Evolutionary conservation across 2,329 filamentous ascomycete species (phyloP).

Genomic region (Pezicula neosporulosa): DNA sequence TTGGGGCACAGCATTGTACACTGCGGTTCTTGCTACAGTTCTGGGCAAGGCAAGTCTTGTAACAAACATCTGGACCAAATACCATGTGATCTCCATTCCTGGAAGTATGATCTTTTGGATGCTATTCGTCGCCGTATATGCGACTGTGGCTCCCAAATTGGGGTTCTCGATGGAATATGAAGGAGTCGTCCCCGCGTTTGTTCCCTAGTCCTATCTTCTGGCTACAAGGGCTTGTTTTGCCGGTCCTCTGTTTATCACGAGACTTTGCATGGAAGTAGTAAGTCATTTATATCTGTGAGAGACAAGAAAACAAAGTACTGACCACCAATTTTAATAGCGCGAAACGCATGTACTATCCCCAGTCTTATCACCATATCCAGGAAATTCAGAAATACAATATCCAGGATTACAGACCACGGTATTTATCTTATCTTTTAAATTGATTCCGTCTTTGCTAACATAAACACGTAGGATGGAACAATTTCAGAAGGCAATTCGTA

Average conservation of each 20-base stretch:
- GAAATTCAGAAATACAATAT: conserved; percentile 99
- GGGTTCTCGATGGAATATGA: conserved; percentile 80
- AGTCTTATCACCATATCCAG: conserved; percentile 96
- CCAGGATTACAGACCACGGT: conserved; percentile 95
- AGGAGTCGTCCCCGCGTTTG: conserved; percentile 74
- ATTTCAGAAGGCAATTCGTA: conserved; percentile 98
- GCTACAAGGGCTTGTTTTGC: conserved; percentile 79
- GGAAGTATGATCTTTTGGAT: conserved; percentile 92
- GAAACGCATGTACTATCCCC: conserved; percentile 94
- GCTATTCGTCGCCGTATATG: conserved; percentile 84
- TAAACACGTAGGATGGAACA: conserved; percentile 80
- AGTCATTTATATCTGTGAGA: conserved; percentile 16
- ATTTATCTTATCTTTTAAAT: conserved; percentile 30
- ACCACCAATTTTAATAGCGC: conserved; percentile 37
- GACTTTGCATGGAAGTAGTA: conserved; percentile 96
- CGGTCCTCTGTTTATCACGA: conserved; percentile 76
- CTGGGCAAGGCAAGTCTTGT: conserved; percentile 92
- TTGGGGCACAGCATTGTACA: conserved; percentile 95
- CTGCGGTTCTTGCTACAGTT: conserved; percentile 86
- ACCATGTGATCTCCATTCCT: conserved; percentile 91
- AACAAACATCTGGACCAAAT: conserved; percentile 98
- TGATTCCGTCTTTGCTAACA: conserved; percentile 18
- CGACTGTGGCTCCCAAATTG: conserved; percentile 77
- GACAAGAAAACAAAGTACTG: background rate
- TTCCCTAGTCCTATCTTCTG: conserved; percentile 86